These are phyloP conservation scores for Citrus medica DNA, from an alignment of 345 rosid species.

Conservation along the genomic window DNA sequence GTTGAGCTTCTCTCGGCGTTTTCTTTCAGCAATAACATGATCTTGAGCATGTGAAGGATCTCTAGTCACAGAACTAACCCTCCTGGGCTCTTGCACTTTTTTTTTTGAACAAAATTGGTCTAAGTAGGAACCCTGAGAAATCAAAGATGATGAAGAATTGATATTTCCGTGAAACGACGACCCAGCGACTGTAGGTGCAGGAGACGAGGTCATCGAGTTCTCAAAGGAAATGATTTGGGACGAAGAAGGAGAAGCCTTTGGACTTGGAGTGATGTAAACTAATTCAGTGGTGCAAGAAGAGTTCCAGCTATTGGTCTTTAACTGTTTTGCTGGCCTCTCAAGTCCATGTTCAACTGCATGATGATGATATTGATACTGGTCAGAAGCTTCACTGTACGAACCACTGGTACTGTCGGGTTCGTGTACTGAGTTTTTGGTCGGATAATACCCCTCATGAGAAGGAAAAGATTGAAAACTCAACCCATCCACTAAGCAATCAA, in stretches of 20 bases:
- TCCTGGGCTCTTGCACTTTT: constrained; percentile 17
- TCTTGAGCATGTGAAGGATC: constrained; percentile 51
- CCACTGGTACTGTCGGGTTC: neutral
- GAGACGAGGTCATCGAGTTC: constrained; percentile 20
- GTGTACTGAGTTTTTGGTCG: neutral
- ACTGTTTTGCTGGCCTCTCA: constrained; percentile 35
- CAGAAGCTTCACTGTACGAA: constrained; percentile 1
- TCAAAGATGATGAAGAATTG: constrained; percentile 1
- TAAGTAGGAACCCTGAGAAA: neutral
- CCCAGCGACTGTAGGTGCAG: neutral
- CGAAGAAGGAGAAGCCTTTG: constrained; percentile 26
- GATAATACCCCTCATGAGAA: constrained; percentile 10
- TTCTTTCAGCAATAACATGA: constrained; percentile 83
- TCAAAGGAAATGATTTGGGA: constrained; percentile 47
- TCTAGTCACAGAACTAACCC: constrained; percentile 25
- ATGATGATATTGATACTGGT: too few relatives aligned
- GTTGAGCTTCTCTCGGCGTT: constrained; percentile 73
- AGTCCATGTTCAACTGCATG: neutral
- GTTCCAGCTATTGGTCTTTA: constrained; percentile 29
- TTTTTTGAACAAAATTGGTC: constrained; percentile 5
- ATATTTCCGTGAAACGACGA: neutral
- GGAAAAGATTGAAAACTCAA: constrained; percentile 26
- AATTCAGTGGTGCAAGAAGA: constrained; percentile 16
- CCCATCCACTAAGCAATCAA: constrained; percentile 26
- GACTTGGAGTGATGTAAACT: constrained; percentile 12